These are phyloP conservation scores for Exutisphaerella laricina DNA, from an alignment of 2,329 filamentous ascomycete genomes.

Conservation along the genomic window DNA sequence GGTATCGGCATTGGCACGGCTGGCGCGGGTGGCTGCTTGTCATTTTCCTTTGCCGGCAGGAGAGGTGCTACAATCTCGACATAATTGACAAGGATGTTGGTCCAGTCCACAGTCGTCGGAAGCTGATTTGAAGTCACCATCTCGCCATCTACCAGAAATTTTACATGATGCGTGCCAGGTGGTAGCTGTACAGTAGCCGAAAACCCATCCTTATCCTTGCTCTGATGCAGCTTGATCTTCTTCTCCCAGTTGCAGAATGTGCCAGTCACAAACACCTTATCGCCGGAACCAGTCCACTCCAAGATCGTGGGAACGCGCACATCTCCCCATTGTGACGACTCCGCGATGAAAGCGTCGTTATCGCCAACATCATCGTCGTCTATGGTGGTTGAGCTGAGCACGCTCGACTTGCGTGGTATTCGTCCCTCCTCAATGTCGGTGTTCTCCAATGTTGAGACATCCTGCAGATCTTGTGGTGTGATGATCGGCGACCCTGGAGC, in stretches of 20 bases:
- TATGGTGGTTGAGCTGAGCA: constrained; percentile 53
- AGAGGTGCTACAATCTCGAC: constrained; percentile 63
- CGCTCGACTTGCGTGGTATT: constrained; percentile 50
- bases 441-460: constrained; percentile 41
- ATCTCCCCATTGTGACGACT: constrained; percentile 57
- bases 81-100: constrained; percentile 97
- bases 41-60: constrained; percentile 14
- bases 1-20: constrained; percentile 30
- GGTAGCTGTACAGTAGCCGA: constrained; percentile 75
- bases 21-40: constrained; percentile 23
- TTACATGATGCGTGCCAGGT: constrained; percentile 92
- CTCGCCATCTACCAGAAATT: constrained; percentile 89
- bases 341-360: constrained; percentile 63
- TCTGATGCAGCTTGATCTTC: constrained; percentile 79
- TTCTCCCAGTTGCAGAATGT: constrained; percentile 97
- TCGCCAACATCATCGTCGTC: constrained; percentile 66
- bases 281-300: constrained; percentile 72
- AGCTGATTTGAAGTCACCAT: constrained; percentile 84
- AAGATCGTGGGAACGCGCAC: constrained; percentile 78
- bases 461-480: constrained; percentile 58
- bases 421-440: constrained; percentile 44
- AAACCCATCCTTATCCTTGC: constrained; percentile 52
- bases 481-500: constrained; percentile 87
- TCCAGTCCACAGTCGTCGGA: constrained; percentile 94
- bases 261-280: constrained; percentile 93